Conservation (phyloP, 208 protist species). For the Entamoeba histolytica region DNA sequence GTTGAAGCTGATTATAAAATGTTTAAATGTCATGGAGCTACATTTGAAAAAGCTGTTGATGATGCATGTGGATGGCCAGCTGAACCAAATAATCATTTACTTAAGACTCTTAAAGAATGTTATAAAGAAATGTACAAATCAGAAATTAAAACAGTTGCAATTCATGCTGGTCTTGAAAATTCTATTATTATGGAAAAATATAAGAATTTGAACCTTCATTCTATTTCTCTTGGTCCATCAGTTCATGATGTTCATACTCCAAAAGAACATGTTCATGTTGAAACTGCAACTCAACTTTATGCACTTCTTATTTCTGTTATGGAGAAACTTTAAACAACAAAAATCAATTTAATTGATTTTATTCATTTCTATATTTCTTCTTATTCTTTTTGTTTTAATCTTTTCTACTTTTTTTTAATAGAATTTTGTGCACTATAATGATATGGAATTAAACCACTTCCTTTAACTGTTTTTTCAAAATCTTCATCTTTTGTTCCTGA, state of each 20-base stretch:
- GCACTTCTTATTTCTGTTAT: not conserved
- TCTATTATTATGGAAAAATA: conserved; percentile 8
- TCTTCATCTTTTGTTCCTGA: not conserved
- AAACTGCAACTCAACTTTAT: not conserved
- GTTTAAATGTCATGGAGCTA: not conserved
- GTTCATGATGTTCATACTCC: not conserved
- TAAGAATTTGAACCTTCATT: not conserved
- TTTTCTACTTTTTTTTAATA: not conserved
- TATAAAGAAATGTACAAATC: not conserved
- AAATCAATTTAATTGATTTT: not conserved
- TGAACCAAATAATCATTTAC: conserved; percentile 1
- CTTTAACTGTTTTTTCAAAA: not conserved
- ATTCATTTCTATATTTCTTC: no score
- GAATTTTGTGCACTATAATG: not conserved
- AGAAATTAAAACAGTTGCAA: conserved; percentile 4
- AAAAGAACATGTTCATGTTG: not conserved
- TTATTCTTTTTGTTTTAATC: no score
- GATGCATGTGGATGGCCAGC: conserved; percentile 19
- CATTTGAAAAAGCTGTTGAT: not conserved
- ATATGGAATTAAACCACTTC: not conserved
- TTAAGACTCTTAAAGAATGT: not conserved
- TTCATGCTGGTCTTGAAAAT: conserved; percentile 25
- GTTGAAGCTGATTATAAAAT: not conserved
- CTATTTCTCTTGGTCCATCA: not conserved
- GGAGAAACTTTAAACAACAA: not conserved